Evolutionary conservation across 371 early-diverging fungal genomes (phyloP).

Genomic region (Chytridium lagenaria): DNA sequence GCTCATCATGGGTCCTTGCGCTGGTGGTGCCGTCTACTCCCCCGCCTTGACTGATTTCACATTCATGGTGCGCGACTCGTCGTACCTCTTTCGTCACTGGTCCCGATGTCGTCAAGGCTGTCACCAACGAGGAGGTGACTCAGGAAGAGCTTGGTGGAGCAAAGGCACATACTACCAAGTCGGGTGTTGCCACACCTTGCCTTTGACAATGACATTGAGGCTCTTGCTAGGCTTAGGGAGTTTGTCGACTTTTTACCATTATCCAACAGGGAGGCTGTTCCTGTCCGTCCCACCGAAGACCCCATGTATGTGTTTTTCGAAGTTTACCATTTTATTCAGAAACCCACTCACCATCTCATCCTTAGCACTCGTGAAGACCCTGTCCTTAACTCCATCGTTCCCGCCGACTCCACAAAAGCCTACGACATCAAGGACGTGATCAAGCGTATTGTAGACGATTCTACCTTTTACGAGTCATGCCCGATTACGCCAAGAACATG

Average conservation of each 20-base stretch:
- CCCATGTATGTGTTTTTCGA: conserved; percentile 48
- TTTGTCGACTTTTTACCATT: conserved; percentile 89
- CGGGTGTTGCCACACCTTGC: conserved; percentile 89
- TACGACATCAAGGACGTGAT: conserved; percentile 95
- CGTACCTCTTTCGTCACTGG: conserved; percentile 98
- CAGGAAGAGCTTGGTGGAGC: conserved; percentile 97
- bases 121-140: conserved; percentile 93
- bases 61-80: conserved; percentile 95
- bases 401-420: conserved; percentile 88
- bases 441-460: conserved; percentile 81
- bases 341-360: neutral
- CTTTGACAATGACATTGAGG: conserved; percentile 93
- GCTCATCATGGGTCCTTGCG: conserved; percentile 97
- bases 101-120: conserved; percentile 95
- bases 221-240: conserved; percentile 80
- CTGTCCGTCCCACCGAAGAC: conserved; percentile 76
- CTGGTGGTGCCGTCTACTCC: conserved; percentile 95
- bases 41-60: conserved; percentile 97
- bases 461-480: conserved; percentile 90
- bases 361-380: conserved; percentile 70
- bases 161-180: conserved; percentile 85
- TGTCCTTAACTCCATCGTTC: conserved; percentile 87
- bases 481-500: conserved; percentile 94
- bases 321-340: too few species aligned
- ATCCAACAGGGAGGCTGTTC: conserved; percentile 77